Evolutionary conservation across 148 eudicot species (phyloP), one percentile per base, ranked within the genome.

Genomic region (Vaccinium darrowii): DNA sequence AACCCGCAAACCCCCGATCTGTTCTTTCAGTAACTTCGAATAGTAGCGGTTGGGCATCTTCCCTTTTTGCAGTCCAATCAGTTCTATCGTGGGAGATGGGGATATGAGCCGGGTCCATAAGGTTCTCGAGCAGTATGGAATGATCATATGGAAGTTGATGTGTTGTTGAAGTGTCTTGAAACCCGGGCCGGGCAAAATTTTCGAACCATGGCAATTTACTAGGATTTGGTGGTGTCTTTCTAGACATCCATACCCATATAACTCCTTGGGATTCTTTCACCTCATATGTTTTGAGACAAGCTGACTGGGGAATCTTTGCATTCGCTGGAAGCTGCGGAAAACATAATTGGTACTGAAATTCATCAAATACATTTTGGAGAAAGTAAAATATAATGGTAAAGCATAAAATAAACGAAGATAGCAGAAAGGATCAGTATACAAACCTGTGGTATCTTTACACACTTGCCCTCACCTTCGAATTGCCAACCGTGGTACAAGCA

Each of bases 401-500:
- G 23, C 23, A 53, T 3, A 79, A 50, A 56, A 56, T 0, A 0
- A 18, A 33, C 8, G 3, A 39, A 36, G 7, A 56, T n/a, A 58
- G 21, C 33, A n/a, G 30, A 30, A 80, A 54, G 62, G 51, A 67
- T 27, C 23, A 39, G 72, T 25, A 67, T 30, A 86, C 87, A 54
- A 58, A 94, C 99, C 99, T 96, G 99, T 82, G 99, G 99, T 86
- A 97, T 97, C 88, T 88, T 94, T 39, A 97, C 98, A 88, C 99
- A 97, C 88, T 94, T 91, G 8, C 99, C 99, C 75, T 90, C 91
- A 3, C 98, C 99, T 90, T 97, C 96, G 77, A 97, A 97, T 86
- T 97, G 99, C 99, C 99, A 97, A 84, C 99, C 99, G 81, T 97
- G 99, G 87, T 97, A 97, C 82, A 97, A 90, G 85, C 99, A 97